Evolutionary conservation across 495 filamentous ascomycete genomes (phyloP).

Genomic region (Hypoxylon trugodes): DNA sequence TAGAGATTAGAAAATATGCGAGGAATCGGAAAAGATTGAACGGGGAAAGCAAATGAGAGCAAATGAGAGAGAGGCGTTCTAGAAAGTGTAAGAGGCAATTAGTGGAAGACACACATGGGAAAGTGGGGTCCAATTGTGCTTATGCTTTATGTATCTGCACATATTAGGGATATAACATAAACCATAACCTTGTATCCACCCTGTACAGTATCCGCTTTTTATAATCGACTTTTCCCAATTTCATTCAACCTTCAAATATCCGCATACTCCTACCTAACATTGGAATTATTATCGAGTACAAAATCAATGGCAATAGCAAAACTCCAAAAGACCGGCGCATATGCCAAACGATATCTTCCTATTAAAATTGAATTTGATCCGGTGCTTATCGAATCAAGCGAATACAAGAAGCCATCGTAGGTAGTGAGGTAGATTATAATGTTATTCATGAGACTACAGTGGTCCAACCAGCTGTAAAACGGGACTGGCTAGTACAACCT

Average conservation of each 20-base stretch:
- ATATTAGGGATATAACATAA: too few species aligned
- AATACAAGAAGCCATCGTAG: neutral
- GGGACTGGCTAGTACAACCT: too few species aligned
- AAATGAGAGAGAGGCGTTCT: slow-evolving; percentile 28
- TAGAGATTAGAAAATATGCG: slow-evolving; percentile 28
- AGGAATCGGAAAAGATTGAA: slow-evolving; percentile 29
- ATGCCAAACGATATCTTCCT: too few species aligned
- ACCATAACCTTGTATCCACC: slow-evolving; percentile 11
- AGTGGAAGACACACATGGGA: slow-evolving; percentile 13
- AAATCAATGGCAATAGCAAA: neutral
- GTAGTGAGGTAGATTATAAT: neutral
- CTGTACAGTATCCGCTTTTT: slow-evolving; percentile 17
- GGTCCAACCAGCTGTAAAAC: too few species aligned
- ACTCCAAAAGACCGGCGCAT: too few species aligned
- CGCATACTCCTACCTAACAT: slow-evolving; percentile 16
- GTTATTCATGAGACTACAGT: too few species aligned
- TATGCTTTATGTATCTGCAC: too few species aligned
- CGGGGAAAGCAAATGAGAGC: too few species aligned
- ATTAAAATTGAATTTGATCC: too few species aligned
- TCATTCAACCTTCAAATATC: slow-evolving; percentile 8
- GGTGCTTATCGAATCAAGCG: neutral
- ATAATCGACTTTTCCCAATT: slow-evolving; percentile 12
- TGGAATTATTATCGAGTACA: neutral
- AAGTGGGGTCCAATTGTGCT: slow-evolving; percentile 13
- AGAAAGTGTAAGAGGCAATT: slow-evolving; percentile 31